Evolutionary conservation across 768 basidiomycete species (phyloP).

Genomic region (Termitomyces sp.): DNA sequence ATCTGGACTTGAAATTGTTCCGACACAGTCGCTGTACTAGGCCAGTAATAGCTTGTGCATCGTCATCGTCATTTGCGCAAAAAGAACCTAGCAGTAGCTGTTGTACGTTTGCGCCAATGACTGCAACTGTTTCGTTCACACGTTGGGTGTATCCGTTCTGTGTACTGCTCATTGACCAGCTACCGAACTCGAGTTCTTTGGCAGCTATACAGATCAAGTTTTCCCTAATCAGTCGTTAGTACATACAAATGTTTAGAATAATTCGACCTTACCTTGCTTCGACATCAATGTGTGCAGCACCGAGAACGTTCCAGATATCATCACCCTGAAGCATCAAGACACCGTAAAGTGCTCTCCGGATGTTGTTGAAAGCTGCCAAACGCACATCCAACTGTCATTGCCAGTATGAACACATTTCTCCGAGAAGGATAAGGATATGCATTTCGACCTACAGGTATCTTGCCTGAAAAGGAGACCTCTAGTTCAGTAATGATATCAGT

Average conservation of each 20-base stretch:
- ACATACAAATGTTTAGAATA: background rate
- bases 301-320: slow-evolving; percentile 19
- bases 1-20: background rate
- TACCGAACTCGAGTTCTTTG: slow-evolving; percentile 40
- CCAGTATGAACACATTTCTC: background rate
- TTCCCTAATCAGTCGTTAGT: slow-evolving; percentile 24
- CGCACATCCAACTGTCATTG: slow-evolving; percentile 27
- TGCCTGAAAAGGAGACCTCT: slow-evolving; percentile 33
- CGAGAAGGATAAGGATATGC: background rate
- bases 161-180: slow-evolving; percentile 45
- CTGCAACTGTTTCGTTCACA: slow-evolving; percentile 22
- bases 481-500: slow-evolving; percentile 28
- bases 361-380: slow-evolving; percentile 26
- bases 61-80: slow-evolving; percentile 26
- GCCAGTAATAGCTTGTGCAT: slow-evolving; percentile 30
- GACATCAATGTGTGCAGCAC: background rate
- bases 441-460: slow-evolving; percentile 30
- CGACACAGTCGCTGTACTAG: slow-evolving; percentile 21
- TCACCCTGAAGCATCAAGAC: slow-evolving; percentile 24
- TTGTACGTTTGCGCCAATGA: slow-evolving; percentile 27
- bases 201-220: slow-evolving; percentile 35
- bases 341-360: slow-evolving; percentile 34
- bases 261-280: slow-evolving; percentile 10
- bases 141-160: slow-evolving; percentile 41
- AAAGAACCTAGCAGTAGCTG: slow-evolving; percentile 14